A percentile compares a stretch with the other conserved stretches of the same genome.
Evolutionary conservation across 2,329 filamentous ascomycete species (phyloP).

Genomic region (Aspergillus glaucus): DNA sequence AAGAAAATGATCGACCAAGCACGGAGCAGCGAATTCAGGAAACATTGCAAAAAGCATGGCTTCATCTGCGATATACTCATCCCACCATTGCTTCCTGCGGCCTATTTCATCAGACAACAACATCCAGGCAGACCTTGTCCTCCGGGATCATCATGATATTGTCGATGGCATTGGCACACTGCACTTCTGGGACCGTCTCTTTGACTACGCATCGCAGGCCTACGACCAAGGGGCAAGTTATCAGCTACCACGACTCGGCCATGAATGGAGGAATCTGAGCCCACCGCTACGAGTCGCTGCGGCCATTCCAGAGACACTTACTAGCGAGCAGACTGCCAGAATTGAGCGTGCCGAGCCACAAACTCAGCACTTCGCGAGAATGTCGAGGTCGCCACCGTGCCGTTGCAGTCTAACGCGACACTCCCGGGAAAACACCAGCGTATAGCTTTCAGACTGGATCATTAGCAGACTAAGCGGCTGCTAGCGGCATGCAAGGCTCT

Average conservation of each 20-base stretch:
- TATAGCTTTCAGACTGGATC: constrained; percentile 9
- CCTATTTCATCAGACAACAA: background rate
- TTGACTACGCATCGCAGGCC: constrained; percentile 9
- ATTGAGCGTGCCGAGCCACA: constrained; percentile 5
- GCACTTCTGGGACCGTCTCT: constrained; percentile 15
- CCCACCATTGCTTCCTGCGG: constrained; percentile 16
- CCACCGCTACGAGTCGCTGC: constrained; percentile 18
- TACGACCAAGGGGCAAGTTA: constrained; percentile 5
- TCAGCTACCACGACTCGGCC: constrained; percentile 8
- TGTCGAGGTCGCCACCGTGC: constrained; percentile 14
- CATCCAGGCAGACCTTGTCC: constrained; percentile 11
- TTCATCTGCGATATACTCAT: constrained; percentile 17
- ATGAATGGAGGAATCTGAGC: constrained; percentile 17
- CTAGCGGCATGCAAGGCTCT: constrained; percentile 10
- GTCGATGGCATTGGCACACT: constrained; percentile 18
- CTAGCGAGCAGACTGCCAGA: constrained; percentile 4
- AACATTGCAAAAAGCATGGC: constrained; percentile 16
- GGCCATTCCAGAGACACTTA: constrained; percentile 7
- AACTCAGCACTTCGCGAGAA: constrained; percentile 9
- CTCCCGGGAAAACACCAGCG: constrained; percentile 17
- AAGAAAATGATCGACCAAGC: background rate
- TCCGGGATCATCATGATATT: constrained; percentile 17
- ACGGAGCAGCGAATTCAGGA: constrained; percentile 3
- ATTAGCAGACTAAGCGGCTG: constrained; percentile 8
- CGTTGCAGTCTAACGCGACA: constrained; percentile 5